A percentile compares a stretch with the other conserved stretches of the same genome.
Evolutionary conservation across 2,329 filamentous ascomycete species (phyloP).

Genomic region (Microsporum ferrugineum): DNA sequence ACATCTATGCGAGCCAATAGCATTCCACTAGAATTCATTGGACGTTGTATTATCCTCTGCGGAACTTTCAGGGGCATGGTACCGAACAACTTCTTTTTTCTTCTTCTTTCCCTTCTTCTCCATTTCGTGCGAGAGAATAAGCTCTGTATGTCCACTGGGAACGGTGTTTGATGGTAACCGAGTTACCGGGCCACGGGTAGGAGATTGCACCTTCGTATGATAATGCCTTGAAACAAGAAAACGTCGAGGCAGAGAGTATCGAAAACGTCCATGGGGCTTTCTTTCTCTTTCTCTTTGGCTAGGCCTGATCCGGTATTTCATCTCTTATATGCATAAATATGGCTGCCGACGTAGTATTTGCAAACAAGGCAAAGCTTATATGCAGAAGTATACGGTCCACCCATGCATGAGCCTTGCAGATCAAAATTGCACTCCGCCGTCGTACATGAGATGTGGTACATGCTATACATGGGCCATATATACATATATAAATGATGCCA

Average conservation of each 20-base stretch:
- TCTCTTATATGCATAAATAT: background rate
- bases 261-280: too few species aligned
- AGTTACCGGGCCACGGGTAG: background rate
- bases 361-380: slow-evolving; percentile 1
- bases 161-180: background rate
- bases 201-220: background rate
- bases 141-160: background rate
- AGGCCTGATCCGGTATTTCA: background rate
- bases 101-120: background rate
- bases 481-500: background rate
- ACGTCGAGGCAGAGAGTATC: background rate
- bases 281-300: background rate
- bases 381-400: background rate
- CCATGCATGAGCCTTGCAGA: slow-evolving; percentile 5
- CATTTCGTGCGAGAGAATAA: slow-evolving; percentile 2
- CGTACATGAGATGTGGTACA: slow-evolving; percentile 3
- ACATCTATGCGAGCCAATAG: background rate
- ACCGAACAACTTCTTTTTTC: background rate
- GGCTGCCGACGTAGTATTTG: background rate
- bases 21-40: background rate
- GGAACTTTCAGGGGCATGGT: background rate
- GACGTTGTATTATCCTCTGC: background rate
- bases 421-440: slow-evolving; percentile 5
- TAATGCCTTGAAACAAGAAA: background rate
- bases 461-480: slow-evolving; percentile 4